Conservation (phyloP, 176 grass and related monocot genomes). For the Eleusine indica region DNA sequence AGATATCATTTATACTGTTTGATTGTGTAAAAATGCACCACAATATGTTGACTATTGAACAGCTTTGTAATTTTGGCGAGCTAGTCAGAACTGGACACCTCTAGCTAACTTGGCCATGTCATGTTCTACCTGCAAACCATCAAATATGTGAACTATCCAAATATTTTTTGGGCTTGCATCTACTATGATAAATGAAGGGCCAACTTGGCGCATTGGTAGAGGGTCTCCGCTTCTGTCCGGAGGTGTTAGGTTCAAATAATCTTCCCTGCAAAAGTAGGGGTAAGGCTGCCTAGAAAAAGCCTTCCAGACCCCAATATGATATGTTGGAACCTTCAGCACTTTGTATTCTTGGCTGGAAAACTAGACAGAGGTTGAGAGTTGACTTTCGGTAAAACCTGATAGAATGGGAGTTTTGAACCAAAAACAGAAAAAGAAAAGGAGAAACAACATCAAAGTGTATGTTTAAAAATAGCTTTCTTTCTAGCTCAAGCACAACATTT, state of each 20-base stretch:
- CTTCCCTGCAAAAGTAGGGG: too few relatives aligned
- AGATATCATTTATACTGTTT: slow-evolving; percentile 8
- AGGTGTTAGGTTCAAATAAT: too few relatives aligned
- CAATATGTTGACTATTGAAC: neutral
- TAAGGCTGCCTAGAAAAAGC: too few relatives aligned
- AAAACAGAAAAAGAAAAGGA: neutral
- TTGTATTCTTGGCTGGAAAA: neutral
- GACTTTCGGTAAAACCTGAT: neutral
- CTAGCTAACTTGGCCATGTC: neutral
- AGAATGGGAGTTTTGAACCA: neutral
- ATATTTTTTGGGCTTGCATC: slow-evolving; percentile 35
- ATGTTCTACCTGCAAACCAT: neutral
- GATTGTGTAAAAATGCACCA: too few relatives aligned
- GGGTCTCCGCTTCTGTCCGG: too few relatives aligned
- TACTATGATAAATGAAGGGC: slow-evolving; percentile 17
- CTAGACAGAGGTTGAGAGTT: neutral
- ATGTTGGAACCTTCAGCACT: neutral
- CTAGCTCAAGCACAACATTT: neutral
- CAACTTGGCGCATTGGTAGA: neutral
- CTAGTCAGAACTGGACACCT: neutral
- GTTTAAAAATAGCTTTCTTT: neutral
- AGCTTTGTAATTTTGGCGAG: neutral
- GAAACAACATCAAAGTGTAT: neutral
- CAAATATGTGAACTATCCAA: slow-evolving; percentile 7
- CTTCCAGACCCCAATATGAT: too few relatives aligned